Evolutionary conservation across 345 rosid species (phyloP).

Genomic region (Litchi chinensis): DNA sequence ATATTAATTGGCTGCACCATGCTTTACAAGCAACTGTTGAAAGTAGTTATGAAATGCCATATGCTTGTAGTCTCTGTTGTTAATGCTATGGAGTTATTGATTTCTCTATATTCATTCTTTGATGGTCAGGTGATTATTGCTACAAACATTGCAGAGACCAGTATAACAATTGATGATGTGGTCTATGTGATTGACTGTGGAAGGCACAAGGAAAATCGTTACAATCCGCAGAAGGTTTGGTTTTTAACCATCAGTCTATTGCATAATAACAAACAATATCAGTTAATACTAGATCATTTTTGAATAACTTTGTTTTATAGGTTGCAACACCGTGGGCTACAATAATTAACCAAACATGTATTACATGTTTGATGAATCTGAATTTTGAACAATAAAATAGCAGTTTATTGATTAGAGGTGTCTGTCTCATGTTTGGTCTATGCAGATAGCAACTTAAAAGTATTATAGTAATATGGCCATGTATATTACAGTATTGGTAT

Average conservation of each 20-base stretch:
- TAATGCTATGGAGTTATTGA: neutral
- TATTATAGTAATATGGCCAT: neutral
- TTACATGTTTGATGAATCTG: neutral
- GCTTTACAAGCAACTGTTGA: neutral
- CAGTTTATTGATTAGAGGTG: neutral
- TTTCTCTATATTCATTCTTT: conserved; percentile 2
- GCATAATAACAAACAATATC: neutral
- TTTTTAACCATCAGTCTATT: neutral
- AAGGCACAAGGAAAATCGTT: conserved; percentile 92
- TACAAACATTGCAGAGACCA: conserved; percentile 91
- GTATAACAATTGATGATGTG: conserved; percentile 92
- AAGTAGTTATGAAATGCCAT: neutral
- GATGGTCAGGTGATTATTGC: conserved; percentile 75
- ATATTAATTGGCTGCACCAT: neutral
- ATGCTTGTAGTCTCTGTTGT: neutral
- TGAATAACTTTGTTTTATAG: neutral
- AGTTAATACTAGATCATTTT: neutral
- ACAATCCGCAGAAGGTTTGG: conserved; percentile 87
- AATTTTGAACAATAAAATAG: conserved; percentile 2
- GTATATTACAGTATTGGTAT: neutral
- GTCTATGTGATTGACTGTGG: conserved; percentile 93
- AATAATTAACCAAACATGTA: neutral
- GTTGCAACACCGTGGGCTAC: neutral
- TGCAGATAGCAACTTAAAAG: neutral
- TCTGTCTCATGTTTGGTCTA: neutral